Conservation (phyloP, 805 yeast species). For the Debaryomyces hansenii region DNA sequence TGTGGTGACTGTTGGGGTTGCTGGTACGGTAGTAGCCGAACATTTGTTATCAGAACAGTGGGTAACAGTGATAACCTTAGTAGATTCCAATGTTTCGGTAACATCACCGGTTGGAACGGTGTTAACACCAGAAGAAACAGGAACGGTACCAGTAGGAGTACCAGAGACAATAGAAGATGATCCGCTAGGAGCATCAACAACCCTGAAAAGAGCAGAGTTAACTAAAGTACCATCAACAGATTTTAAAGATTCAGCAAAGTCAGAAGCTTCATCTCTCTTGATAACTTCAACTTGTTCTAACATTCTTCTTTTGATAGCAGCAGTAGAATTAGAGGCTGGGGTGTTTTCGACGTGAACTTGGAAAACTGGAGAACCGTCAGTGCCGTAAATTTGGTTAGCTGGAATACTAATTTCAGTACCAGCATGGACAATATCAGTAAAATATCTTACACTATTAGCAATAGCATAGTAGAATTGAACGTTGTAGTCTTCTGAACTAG, state of each 20-base stretch:
- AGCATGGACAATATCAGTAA: conserved; percentile 32
- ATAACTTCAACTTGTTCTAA: conserved; percentile 20
- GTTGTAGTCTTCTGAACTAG: conserved; percentile 27
- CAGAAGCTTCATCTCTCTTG: conserved; percentile 31
- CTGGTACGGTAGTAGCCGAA: conserved; percentile 12
- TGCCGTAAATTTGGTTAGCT: conserved; percentile 28
- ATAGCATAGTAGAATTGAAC: conserved; percentile 36
- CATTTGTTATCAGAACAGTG: conserved; percentile 16
- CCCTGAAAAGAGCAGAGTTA: conserved; percentile 14
- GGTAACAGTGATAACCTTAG: conserved; percentile 16
- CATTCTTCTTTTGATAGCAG: conserved; percentile 41
- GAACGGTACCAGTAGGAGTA: conserved; percentile 15
- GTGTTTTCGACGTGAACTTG: conserved; percentile 26
- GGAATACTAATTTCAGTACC: conserved; percentile 34
- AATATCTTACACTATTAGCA: conserved; percentile 23
- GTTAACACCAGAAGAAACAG: conserved; percentile 10
- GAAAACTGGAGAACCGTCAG: conserved; percentile 22
- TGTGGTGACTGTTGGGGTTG: not conserved
- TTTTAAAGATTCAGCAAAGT: conserved; percentile 22
- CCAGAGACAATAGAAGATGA: conserved; percentile 15
- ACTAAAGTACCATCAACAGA: conserved; percentile 25
- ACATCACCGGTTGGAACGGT: conserved; percentile 3
- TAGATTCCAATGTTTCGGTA: conserved; percentile 9
- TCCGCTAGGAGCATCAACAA: conserved; percentile 20
- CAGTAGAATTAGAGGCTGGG: conserved; percentile 40